phyloP scores from a whole-genome alignment of 805 yeast genomes.

The Pichia eremophila region DNA sequence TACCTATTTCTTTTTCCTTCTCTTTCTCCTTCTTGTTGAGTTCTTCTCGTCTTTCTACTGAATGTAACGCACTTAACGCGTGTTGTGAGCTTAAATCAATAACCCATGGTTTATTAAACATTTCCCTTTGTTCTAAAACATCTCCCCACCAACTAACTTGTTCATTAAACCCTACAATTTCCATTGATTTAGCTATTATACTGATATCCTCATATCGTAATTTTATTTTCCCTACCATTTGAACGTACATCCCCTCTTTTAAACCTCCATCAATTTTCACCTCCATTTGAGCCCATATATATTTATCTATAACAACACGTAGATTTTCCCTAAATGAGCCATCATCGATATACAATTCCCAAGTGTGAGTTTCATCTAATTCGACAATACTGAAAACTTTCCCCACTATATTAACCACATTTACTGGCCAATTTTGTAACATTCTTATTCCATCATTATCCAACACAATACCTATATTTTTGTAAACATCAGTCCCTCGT shows the following conservation, averaged over 20 bases:
- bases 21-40: not conserved
- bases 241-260: not conserved
- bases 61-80: slow-evolving; percentile 1
- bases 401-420: slow-evolving; percentile 29
- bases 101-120: not conserved
- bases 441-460: slow-evolving; percentile 18
- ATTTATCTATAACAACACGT: not conserved
- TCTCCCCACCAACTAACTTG: slow-evolving; percentile 4
- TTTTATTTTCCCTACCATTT: not conserved
- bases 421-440: slow-evolving; percentile 35
- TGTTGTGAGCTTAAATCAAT: slow-evolving; percentile 1
- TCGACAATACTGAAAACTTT: not conserved
- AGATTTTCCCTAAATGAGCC: slow-evolving; percentile 1
- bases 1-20: not conserved
- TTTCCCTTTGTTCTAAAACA: not conserved
- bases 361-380: not conserved
- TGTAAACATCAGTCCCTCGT: slow-evolving; percentile 20
- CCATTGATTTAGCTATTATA: not conserved
- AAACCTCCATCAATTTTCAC: not conserved
- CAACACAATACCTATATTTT: slow-evolving; percentile 9
- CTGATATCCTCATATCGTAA: not conserved
- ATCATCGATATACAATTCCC: slow-evolving; percentile 3
- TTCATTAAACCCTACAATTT: not conserved
- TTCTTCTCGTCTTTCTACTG: not conserved
- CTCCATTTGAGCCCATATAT: slow-evolving; percentile 2